A percentile compares a stretch with the other conserved stretches of the same genome.
Evolutionary conservation across 208 protist species (phyloP).

Genomic region (Phytomonas sp.): DNA sequence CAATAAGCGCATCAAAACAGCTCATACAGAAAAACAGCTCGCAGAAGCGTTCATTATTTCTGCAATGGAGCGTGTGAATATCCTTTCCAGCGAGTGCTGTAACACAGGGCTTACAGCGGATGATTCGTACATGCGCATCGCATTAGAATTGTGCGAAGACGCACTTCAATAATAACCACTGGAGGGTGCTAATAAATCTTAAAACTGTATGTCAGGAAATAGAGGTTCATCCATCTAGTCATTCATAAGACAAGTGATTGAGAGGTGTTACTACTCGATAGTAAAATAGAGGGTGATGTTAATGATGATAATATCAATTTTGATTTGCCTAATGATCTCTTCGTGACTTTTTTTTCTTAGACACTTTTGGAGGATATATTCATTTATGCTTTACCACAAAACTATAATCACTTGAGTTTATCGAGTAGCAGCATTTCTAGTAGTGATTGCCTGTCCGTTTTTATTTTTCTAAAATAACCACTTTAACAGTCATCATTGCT

Average conservation of each 20-base stretch:
- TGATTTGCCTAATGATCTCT: background rate
- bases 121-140: constrained; percentile 76
- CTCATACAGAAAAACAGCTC: constrained; percentile 60
- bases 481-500: background rate
- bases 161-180: constrained; percentile 24
- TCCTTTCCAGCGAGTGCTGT: constrained; percentile 46
- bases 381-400: background rate
- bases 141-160: constrained; percentile 67
- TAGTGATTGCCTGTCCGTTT: background rate
- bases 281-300: background rate
- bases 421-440: background rate
- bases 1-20: constrained; percentile 59
- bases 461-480: background rate
- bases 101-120: constrained; percentile 80
- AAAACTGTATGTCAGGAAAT: constrained; percentile 7
- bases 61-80: constrained; percentile 37
- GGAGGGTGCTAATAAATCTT: constrained; percentile 11
- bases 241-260: background rate
- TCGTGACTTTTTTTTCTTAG: constrained; percentile 13
- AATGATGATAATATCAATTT: background rate
- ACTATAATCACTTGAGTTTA: background rate
- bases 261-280: background rate
- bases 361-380: background rate
- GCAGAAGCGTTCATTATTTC: constrained; percentile 54
- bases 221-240: background rate